phyloP scores from a whole-genome alignment of 139 green algal genomes.

The Chlamydomonas incerta region DNA sequence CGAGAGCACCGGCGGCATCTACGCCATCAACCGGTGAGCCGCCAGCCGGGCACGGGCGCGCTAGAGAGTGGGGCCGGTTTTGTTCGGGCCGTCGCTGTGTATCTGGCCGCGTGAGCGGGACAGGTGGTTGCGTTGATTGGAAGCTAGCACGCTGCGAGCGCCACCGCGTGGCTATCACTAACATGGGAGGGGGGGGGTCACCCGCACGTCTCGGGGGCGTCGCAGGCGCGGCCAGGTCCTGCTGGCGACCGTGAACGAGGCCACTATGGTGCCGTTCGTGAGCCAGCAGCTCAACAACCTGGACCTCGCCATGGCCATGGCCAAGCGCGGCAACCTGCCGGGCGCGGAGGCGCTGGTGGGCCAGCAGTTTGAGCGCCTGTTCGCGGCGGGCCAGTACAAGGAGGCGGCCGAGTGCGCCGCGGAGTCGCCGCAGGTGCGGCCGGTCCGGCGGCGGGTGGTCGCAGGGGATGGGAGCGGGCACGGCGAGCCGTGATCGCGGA shows the following conservation, averaged over 20 bases:
- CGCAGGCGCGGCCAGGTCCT: conserved; percentile 90
- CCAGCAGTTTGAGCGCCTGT: conserved; percentile 96
- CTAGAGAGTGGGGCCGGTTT: no score
- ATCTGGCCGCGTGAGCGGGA: no score
- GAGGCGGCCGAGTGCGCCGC: conserved; percentile 96
- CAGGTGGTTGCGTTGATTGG: no score
- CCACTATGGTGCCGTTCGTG: conserved; percentile 96
- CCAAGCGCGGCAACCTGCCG: conserved; percentile 93
- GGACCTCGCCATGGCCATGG: conserved; percentile 93
- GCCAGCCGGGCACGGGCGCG: background rate
- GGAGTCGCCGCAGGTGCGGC: conserved; percentile 86
- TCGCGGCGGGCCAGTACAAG: conserved; percentile 92
- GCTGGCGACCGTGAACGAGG: conserved; percentile 92
- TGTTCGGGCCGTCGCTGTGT: no score
- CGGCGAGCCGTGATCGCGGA: background rate
- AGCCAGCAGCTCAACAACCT: conserved; percentile 95
- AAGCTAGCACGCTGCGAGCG: no score
- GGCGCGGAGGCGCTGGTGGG: conserved; percentile 94
- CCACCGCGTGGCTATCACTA: no score
- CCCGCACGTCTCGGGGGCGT: no score
- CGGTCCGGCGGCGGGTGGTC: background rate
- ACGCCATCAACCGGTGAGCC: conserved; percentile 93
- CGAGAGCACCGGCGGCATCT: conserved; percentile 87
- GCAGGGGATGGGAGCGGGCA: no score
- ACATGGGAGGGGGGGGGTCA: no score